A percentile compares a stretch with the other conserved stretches of the same genome.
Evolutionary conservation across 2,329 filamentous ascomycete species (phyloP).

Genomic region (Fusarium fracticaudum): DNA sequence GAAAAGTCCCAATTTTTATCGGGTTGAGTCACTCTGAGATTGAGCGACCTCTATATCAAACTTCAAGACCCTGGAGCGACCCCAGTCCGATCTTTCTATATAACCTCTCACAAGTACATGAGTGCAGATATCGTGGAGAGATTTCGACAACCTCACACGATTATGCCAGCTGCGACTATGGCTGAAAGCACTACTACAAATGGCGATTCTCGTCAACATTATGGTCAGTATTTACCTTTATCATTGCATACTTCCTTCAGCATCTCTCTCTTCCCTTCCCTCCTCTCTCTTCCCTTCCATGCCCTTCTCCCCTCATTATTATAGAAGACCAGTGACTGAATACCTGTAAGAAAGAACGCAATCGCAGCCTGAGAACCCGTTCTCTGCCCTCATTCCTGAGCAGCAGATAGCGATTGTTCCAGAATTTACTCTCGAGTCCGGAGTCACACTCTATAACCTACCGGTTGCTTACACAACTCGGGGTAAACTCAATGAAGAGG

Average conservation of each 20-base stretch:
- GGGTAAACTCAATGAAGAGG: slow-evolving; percentile 66
- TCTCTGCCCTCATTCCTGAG: slow-evolving; percentile 84
- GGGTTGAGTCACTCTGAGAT: slow-evolving; percentile 5
- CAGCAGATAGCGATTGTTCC: slow-evolving; percentile 89
- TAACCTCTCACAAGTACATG: slow-evolving; percentile 4
- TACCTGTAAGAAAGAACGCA: slow-evolving; percentile 71
- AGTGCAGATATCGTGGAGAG: background rate
- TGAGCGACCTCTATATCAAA: slow-evolving; percentile 21
- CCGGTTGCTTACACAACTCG: slow-evolving; percentile 75
- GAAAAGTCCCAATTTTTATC: slow-evolving; percentile 25
- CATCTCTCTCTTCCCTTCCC: background rate
- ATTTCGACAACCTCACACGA: background rate
- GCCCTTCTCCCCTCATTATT: background rate
- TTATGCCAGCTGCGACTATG: slow-evolving; percentile 39
- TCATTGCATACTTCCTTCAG: background rate
- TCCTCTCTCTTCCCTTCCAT: background rate
- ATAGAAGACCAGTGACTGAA: slow-evolving; percentile 64
- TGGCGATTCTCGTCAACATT: slow-evolving; percentile 34
- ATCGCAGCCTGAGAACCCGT: slow-evolving; percentile 90
- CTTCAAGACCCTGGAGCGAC: slow-evolving; percentile 1
- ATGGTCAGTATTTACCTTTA: slow-evolving; percentile 45
- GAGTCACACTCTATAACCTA: slow-evolving; percentile 81
- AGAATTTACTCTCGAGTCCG: slow-evolving; percentile 91
- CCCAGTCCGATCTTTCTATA: slow-evolving; percentile 25
- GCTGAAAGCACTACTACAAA: slow-evolving; percentile 33